Conservation (phyloP, 768 basidiomycete species). For the Kondoa subrosea region DNA sequence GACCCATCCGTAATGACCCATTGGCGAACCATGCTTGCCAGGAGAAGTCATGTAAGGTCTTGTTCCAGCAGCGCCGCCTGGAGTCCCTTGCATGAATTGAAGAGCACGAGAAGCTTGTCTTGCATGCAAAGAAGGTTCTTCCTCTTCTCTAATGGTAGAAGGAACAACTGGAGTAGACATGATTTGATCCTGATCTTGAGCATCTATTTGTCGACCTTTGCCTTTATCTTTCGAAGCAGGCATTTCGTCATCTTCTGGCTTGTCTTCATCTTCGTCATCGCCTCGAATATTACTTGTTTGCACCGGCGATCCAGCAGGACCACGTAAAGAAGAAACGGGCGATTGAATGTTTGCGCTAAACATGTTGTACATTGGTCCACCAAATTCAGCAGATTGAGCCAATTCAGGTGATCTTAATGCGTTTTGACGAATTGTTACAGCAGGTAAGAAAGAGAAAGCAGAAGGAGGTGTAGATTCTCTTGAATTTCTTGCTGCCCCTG, state of each 20-base stretch:
- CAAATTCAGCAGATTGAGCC: not conserved
- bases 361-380: not conserved
- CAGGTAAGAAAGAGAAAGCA: not conserved
- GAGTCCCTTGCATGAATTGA: not conserved
- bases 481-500: too few species aligned
- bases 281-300: not conserved
- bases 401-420: not conserved
- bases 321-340: not conserved
- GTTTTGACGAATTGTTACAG: not conserved
- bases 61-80: not conserved
- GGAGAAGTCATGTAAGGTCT: not conserved
- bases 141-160: not conserved
- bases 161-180: not conserved
- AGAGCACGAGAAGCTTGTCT: not conserved
- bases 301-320: not conserved
- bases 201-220: not conserved
- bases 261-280: not conserved
- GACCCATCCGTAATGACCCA: not conserved
- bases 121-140: not conserved
- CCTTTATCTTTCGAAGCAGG: not conserved
- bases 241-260: not conserved
- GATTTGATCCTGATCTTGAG: not conserved
- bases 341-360: not conserved
- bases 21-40: not conserved
- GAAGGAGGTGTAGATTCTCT: not conserved